Base-by-base conservation (phyloP, 805 yeast genomes). In the Ogataea salicorniae region DNA sequence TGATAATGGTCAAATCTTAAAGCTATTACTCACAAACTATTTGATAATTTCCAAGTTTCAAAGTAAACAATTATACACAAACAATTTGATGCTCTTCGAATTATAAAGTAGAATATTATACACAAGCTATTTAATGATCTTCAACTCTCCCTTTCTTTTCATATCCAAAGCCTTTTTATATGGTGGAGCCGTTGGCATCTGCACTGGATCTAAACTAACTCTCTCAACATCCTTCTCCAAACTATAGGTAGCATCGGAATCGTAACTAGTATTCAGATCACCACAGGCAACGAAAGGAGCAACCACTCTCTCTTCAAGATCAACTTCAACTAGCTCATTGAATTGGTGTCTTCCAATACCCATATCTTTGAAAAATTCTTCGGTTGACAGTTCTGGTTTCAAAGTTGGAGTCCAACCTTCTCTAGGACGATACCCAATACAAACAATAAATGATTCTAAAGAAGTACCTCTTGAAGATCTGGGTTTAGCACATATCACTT, bases 281-380 rank as follows among this genome's bases (percentile, higher is more conserved):
- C 99, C 99, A 68, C 99, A 94, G 0, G 98, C 96, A 49, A 94
- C 72, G 58, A 92, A 92, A n/a, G 90, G 89, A 0, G 97, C 97
- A 22, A 94, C 79, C 11, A 71, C 66, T 52, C 97, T 71, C 53
- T 84, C 87, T 55, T 86, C 94, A 4, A 42, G 39, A 6, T 78
- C 77, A 35, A 81, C 70, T 6, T 68, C 71, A 53, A 79, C 66
- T 50, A 76, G 69, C n/a, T 74, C 70, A 46, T 70, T 76, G 44
- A 74, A 48, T 47, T 71, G 70, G 14, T 76, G 71, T 59, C 81
- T 74, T 3, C 87, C 87, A 29, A 81, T 81, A 3, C 74, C 70
- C 61, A 65, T 55, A 29, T 79, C 82, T 60, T 84, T 84, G 63
- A 89, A 88, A 59, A 85, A 90, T 55, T 87, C 95, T 58, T 87